Evolutionary conservation across 495 filamentous ascomycete species (phyloP).

Genomic region (Aspergillus egyptiacus): DNA sequence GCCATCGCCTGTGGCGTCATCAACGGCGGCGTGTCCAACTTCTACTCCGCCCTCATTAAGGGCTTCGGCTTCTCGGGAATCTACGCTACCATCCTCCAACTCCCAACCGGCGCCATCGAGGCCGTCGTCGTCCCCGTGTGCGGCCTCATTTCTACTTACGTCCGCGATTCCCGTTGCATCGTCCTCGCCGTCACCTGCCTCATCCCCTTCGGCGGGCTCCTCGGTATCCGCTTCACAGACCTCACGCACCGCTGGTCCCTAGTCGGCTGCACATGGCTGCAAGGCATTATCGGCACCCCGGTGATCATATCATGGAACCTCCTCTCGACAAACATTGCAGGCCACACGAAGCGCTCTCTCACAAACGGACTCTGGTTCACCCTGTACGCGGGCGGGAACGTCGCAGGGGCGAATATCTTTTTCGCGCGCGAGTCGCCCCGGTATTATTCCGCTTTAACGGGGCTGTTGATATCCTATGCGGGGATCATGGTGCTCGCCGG

Average conservation of each 20-base stretch:
- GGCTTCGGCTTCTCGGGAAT: conserved; percentile 36
- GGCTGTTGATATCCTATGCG: conserved; percentile 31
- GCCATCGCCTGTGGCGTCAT: conserved; percentile 38
- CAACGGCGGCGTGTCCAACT: conserved; percentile 43
- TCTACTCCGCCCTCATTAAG: conserved; percentile 42
- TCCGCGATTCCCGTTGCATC: conserved; percentile 39
- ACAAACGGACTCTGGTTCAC: conserved; percentile 38
- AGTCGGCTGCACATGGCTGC: conserved; percentile 49
- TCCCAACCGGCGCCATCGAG: conserved; percentile 42
- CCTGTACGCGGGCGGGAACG: conserved; percentile 35
- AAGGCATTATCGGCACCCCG: conserved; percentile 39
- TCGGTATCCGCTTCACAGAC: conserved; percentile 38
- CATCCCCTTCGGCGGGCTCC: conserved; percentile 35
- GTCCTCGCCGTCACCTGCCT: conserved; percentile 30
- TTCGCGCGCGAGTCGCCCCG: conserved; percentile 32
- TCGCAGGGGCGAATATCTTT: conserved; percentile 43
- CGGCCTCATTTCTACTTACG: conserved; percentile 34
- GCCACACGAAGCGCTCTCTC: conserved; percentile 58
- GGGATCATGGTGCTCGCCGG: conserved; percentile 26
- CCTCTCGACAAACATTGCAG: conserved; percentile 55
- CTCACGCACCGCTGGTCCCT: conserved; percentile 45
- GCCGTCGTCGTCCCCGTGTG: conserved; percentile 32
- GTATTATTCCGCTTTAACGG: conserved; percentile 31
- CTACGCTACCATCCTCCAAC: conserved; percentile 40
- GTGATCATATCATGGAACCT: conserved; percentile 52